Evolutionary conservation across 208 protist genomes (phyloP).

Genomic region (Leishmania amazonensis): DNA sequence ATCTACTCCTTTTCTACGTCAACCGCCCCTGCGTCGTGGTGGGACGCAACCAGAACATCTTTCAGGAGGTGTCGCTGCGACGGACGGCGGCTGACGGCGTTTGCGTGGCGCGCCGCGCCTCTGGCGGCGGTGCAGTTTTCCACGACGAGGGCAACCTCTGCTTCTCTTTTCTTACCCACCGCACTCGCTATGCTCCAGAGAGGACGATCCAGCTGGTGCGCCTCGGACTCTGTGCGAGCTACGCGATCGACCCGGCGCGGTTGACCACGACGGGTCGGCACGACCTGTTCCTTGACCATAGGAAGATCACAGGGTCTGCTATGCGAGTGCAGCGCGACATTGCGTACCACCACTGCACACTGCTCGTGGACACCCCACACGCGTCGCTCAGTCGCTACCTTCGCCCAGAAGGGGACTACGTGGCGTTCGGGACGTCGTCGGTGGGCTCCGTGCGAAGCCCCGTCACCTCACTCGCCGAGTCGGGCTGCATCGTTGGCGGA

Average conservation of each 20-base stretch:
- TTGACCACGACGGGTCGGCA: constrained; percentile 72
- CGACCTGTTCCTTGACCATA: constrained; percentile 84
- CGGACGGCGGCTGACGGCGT: constrained; percentile 45
- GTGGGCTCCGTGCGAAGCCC: constrained; percentile 70
- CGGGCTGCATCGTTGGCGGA: background rate
- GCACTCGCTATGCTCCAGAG: constrained; percentile 67
- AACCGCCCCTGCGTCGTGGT: constrained; percentile 86
- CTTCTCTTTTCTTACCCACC: constrained; percentile 82
- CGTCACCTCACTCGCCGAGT: constrained; percentile 66
- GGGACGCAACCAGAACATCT: constrained; percentile 83
- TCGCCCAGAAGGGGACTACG: constrained; percentile 51
- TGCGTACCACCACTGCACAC: constrained; percentile 87
- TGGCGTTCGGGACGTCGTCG: constrained; percentile 49
- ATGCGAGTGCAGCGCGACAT: constrained; percentile 89
- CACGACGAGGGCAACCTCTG: constrained; percentile 85
- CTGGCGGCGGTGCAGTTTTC: constrained; percentile 86
- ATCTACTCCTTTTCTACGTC: constrained; percentile 70
- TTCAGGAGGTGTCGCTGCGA: constrained; percentile 65
- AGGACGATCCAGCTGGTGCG: constrained; percentile 77
- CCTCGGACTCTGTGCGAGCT: constrained; percentile 44
- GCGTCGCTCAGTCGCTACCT: constrained; percentile 54
- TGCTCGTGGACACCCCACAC: constrained; percentile 62
- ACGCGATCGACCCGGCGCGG: constrained; percentile 37
- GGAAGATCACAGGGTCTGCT: constrained; percentile 87
- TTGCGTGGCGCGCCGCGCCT: constrained; percentile 67